A percentile compares a stretch with the other conserved stretches of the same genome.
Evolutionary conservation across 2,329 filamentous ascomycete species (phyloP).

Genomic region (Cladosporium sp.): DNA sequence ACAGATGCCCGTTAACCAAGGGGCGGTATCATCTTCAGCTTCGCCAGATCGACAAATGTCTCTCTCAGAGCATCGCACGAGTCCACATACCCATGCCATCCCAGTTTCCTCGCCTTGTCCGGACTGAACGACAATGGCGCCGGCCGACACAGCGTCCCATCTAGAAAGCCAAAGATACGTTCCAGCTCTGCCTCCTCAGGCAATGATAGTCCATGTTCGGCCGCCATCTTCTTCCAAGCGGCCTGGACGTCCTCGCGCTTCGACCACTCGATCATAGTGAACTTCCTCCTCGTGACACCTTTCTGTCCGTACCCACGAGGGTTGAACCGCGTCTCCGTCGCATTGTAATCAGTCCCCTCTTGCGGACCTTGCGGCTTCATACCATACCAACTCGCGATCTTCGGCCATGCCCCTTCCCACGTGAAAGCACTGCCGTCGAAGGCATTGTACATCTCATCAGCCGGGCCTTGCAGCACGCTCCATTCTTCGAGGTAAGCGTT

Average conservation of each 20-base stretch:
- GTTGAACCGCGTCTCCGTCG: constrained; percentile 27
- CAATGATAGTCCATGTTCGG: constrained; percentile 30
- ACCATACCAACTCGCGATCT: constrained; percentile 48
- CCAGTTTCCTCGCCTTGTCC: constrained; percentile 49
- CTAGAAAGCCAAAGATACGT: constrained; percentile 50
- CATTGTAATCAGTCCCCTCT: constrained; percentile 29
- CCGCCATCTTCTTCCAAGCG: constrained; percentile 49
- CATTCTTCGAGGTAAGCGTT: constrained; percentile 55
- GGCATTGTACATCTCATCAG: constrained; percentile 53
- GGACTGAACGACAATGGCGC: constrained; percentile 37
- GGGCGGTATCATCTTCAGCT: constrained; percentile 47
- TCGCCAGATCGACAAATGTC: constrained; percentile 45
- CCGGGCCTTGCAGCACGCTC: constrained; percentile 45
- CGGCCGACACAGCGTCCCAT: constrained; percentile 41
- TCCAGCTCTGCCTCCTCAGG: constrained; percentile 40
- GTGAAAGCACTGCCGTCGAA: constrained; percentile 49
- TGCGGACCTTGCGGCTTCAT: constrained; percentile 34
- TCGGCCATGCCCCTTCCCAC: constrained; percentile 53
- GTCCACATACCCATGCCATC: constrained; percentile 51
- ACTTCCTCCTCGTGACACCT: constrained; percentile 30
- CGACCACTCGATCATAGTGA: constrained; percentile 45
- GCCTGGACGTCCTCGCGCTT: constrained; percentile 44
- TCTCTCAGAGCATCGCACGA: constrained; percentile 45
- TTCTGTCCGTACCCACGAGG: constrained; percentile 33
- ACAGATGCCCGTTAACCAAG: not conserved